phyloP scores from a whole-genome alignment of 1,139 yeast genomes.

The Candida albicans region DNA sequence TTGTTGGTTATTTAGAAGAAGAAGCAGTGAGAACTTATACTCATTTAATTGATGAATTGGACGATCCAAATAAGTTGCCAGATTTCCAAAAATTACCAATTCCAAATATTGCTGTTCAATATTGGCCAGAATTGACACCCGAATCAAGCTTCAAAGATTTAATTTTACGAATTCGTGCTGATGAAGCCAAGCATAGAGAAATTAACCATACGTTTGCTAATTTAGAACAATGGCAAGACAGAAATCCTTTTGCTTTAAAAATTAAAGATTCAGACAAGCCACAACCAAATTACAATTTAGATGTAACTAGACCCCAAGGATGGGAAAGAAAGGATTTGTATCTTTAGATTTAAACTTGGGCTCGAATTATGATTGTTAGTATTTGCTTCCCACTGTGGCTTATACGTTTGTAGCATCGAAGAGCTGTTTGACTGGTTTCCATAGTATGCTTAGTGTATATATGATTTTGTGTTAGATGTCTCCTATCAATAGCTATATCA shows the following conservation, averaged over 20 bases:
- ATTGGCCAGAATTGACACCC: slow-evolving; percentile 56
- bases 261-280: slow-evolving; percentile 38
- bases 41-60: slow-evolving; percentile 55
- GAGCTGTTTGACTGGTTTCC: no score
- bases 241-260: slow-evolving; percentile 67
- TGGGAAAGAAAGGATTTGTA: slow-evolving; percentile 62
- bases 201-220: slow-evolving; percentile 78
- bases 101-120: slow-evolving; percentile 61
- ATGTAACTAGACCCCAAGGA: slow-evolving; percentile 49
- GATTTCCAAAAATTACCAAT: slow-evolving; percentile 44
- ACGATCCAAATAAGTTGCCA: slow-evolving; percentile 51
- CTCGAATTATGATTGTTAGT: not conserved
- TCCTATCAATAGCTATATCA: no score
- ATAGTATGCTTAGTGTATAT: no score
- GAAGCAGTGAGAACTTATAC: slow-evolving; percentile 76
- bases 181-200: slow-evolving; percentile 75
- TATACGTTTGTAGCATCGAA: no score
- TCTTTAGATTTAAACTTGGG: slow-evolving; percentile 6
- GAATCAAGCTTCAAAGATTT: slow-evolving; percentile 60
- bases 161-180: slow-evolving; percentile 56
- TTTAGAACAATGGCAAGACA: slow-evolving; percentile 50
- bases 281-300: slow-evolving; percentile 58
- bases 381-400: no score
- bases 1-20: slow-evolving; percentile 78
- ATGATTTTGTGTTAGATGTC: no score